Percentiles rank a stretch among this genome's conserved stretches.
Evolutionary conservation across 225 moss, liverwort and hornwort species (phyloP).

Genomic region (Polytrichum formosum): DNA sequence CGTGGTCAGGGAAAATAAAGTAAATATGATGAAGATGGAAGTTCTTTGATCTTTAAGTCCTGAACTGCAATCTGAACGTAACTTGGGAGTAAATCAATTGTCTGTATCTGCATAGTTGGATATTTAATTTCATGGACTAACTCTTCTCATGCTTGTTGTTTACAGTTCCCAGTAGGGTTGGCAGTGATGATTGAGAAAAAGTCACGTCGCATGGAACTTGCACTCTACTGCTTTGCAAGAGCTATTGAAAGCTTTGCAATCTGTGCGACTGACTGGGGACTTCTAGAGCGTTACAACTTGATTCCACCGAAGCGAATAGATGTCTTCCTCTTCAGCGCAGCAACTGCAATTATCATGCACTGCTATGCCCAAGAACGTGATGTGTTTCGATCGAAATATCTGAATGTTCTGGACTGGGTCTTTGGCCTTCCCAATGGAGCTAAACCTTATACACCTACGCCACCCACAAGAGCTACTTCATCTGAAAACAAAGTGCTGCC

Average conservation of each 20-base stretch:
- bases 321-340: constrained; percentile 83
- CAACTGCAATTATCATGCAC: constrained; percentile 95
- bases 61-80: too few relatives aligned
- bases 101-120: too few relatives aligned
- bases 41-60: too few relatives aligned
- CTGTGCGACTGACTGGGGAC: constrained; percentile 65
- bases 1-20: too few relatives aligned
- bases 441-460: constrained; percentile 21
- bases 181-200: constrained; percentile 91
- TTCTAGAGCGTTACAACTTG: constrained; percentile 55
- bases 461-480: constrained; percentile 17
- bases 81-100: too few relatives aligned
- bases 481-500: background rate
- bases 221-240: constrained; percentile 87
- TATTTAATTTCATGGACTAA: too few relatives aligned
- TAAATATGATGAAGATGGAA: too few relatives aligned
- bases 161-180: constrained; percentile 83
- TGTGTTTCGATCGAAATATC: constrained; percentile 93
- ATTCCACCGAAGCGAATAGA: constrained; percentile 73
- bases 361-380: constrained; percentile 96
- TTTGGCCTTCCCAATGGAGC: constrained; percentile 82
- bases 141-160: background rate
- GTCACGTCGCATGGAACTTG: constrained; percentile 97
- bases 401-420: constrained; percentile 98
- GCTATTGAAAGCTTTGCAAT: constrained; percentile 96